phyloP scores from a whole-genome alignment of 2,329 filamentous ascomycete species.

The Pseudohalonectria lignicola region DNA sequence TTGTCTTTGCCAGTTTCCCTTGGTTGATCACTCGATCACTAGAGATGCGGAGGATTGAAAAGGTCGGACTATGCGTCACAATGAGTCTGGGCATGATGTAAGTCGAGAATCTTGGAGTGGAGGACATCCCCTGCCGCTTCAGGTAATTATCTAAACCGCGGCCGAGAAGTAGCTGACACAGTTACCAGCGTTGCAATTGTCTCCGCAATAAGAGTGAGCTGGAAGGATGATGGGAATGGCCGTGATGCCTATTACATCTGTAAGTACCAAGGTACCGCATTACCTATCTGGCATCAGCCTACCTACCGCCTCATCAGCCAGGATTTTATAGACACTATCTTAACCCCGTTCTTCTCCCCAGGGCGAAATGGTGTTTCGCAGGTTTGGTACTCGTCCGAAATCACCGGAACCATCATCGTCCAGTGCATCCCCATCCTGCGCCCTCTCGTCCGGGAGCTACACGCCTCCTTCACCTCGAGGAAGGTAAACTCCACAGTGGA shows the following conservation, averaged over 20 bases:
- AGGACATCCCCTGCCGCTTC: no score
- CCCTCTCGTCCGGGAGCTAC: constrained; percentile 30
- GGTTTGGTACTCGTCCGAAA: constrained; percentile 37
- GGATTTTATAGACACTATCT: no score
- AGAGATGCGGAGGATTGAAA: constrained; percentile 35
- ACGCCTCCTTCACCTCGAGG: constrained; percentile 23
- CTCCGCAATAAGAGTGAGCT: constrained; percentile 32
- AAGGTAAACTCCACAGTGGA: constrained; percentile 4
- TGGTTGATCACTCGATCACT: constrained; percentile 36
- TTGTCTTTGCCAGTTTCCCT: constrained; percentile 35
- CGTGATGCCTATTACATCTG: constrained; percentile 36
- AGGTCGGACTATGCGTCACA: constrained; percentile 35
- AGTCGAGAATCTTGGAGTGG: constrained; percentile 9
- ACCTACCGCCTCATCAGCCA: no score
- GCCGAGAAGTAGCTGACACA: no score
- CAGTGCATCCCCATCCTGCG: constrained; percentile 41
- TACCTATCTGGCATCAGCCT: neutral
- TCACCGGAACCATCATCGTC: constrained; percentile 42
- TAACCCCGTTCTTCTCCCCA: no score
- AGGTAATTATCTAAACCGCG: neutral
- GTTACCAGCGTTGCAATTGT: constrained; percentile 34
- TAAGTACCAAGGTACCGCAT: constrained; percentile 8
- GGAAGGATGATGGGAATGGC: constrained; percentile 35
- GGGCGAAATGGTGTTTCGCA: constrained; percentile 31
- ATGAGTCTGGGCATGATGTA: constrained; percentile 39